A percentile compares a stretch with the other conserved stretches of the same genome.
Conservation (phyloP, 768 basidiomycete species). For the Russula sp. region DNA sequence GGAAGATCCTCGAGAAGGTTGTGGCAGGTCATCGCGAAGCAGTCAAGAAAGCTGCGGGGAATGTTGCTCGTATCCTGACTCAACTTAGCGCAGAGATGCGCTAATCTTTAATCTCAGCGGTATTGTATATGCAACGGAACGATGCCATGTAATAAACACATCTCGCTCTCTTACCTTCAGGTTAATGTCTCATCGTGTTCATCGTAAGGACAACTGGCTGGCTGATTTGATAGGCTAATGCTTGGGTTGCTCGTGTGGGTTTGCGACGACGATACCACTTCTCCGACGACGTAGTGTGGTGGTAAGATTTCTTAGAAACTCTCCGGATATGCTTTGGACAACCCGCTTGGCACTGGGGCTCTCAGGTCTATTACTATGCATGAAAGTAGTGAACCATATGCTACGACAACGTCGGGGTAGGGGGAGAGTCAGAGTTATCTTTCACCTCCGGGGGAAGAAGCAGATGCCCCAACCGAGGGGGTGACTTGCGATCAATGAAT, state of each 20-base stretch:
- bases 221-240: background rate
- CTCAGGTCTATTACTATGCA: background rate
- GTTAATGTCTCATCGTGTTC: background rate
- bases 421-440: background rate
- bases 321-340: background rate
- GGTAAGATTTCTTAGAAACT: background rate
- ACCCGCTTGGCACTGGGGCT: background rate
- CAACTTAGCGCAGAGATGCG: constrained; percentile 23
- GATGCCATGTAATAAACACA: background rate
- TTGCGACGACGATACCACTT: background rate
- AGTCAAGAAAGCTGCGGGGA: constrained; percentile 33
- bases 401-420: constrained; percentile 3
- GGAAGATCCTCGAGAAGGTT: constrained; percentile 32
- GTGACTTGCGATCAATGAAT: constrained; percentile 63
- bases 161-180: background rate
- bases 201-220: background rate
- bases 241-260: background rate
- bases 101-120: background rate
- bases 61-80: constrained; percentile 37
- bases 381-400: background rate
- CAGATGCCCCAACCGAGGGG: constrained; percentile 67
- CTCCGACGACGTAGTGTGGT: background rate
- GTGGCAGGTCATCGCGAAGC: constrained; percentile 27
- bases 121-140: background rate
- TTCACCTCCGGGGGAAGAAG: constrained; percentile 31